Evolutionary conservation across 2,329 filamentous ascomycete species (phyloP), one percentile per base, ranked within the genome.

Genomic region (Colletotrichum magnum): DNA sequence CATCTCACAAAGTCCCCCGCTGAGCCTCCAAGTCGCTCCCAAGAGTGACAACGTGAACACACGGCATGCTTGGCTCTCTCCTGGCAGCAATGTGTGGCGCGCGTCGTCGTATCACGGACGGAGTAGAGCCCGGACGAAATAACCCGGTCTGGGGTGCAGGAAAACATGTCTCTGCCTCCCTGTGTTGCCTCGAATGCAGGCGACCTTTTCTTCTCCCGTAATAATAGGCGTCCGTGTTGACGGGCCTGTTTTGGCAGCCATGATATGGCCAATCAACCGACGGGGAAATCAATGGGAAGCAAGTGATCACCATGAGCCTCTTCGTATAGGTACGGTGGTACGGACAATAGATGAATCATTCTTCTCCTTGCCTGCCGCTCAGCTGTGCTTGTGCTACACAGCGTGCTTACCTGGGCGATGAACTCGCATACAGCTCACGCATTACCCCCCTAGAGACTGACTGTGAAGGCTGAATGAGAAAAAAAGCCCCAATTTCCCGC

Each of bases 401-500:
- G 16, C 41, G 15, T 43, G 41, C 41, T 43, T 43, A 43, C 41
- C 41, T 43, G 41, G 41, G 41, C 41, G 16, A 15, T n/a, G 41
- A 43, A 43, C 41, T 41, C 48, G 58, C 32, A 43, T 52, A 36
- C 36, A 12, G 41, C 41, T 43, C 41, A 15, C 41, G 41, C n/a
- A 66, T 65, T 36, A 26, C 61, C 32, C 32, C 32, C 32, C 10
- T 4, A 36, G 32, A 16, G 43, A 50, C 51, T 57, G 7, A 36
- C 32, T 36, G 32, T 3, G 64, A 70, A 68, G 67, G 57, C 64
- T 61, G 63, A 70, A 36, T 36, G 32, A 36, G 32, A 54, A 65
- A 64, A 43, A n/a, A 45, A 45, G 54, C 43, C 64, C 64, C 54
- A 58, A 68, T 63, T 64, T 64, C 64, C 67, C 52, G 62, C 67